Base-by-base conservation (phyloP, 495 filamentous ascomycete species). In the Chaetomium tenue region DNA sequence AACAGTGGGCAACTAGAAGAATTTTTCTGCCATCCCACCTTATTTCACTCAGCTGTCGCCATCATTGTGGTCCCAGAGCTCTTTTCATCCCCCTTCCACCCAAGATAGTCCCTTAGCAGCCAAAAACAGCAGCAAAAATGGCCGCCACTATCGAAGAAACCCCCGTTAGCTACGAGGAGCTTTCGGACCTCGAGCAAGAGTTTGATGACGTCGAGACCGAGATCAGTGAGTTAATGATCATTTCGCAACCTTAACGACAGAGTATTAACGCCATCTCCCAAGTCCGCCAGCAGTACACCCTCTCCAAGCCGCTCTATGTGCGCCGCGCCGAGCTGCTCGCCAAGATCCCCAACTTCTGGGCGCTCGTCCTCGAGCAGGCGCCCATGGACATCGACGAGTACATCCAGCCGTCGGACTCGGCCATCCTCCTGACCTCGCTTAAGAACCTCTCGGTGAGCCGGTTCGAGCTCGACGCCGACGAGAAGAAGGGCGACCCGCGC, bases 331-430 rank as follows among this genome's bases (percentile, higher is more conserved):
- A 83, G 70, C 73, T 89, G 61, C 82, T 90, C 63, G 75, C 82
- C 60, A 77, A 85, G 68, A 92, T 96, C 71, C 80, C 81, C 37
- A 84, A 90, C 79, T 97, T 97, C 86, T 97, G 93, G 93, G 79
- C 89, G 33, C 81, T 93, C 64, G 91, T 96, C 48, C 79, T 97
- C 71, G 88, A 93, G 72, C 88, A 91, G 76, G 87, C 91, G 6
- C 91, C 92, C 2, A 80, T 81, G 30, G 89, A 95, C 58, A 84
- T 96, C 66, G 92, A 96, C 75, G 88, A 91, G 73, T 89, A 85
- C 77, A 90, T 97, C 70, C 88, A 89, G 64, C 86, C 90, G 22
- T 81, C 82, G 33, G 93, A 97, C 78, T 87, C 88, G 15, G 81
- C 77, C 3, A 73, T 89, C 28, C 80, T 97, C 42, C 79, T 87